phyloP scores from a whole-genome alignment of 495 filamentous ascomycete species.

The Elasticomyces elasticus region DNA sequence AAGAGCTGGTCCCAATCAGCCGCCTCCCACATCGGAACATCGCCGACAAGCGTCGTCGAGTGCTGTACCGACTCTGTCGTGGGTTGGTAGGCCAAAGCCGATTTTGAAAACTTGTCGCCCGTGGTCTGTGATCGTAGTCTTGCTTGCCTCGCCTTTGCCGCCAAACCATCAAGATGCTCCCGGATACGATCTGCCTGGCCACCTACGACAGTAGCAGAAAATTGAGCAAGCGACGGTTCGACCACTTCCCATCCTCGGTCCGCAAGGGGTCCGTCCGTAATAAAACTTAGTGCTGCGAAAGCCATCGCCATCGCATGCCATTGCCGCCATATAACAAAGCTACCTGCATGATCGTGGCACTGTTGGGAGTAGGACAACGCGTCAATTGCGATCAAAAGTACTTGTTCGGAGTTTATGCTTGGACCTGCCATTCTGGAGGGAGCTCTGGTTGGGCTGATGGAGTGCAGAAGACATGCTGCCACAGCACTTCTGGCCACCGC shows the following conservation, averaged over 20 bases:
- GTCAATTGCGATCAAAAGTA: background rate
- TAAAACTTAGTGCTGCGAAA: background rate
- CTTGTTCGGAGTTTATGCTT: background rate
- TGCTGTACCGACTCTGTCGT: too few relatives aligned
- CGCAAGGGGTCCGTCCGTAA: background rate
- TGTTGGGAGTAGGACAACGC: background rate
- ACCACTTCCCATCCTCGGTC: background rate
- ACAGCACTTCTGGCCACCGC: background rate
- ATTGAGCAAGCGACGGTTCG: background rate
- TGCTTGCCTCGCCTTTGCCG: background rate
- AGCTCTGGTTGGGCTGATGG: background rate
- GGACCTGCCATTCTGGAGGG: background rate
- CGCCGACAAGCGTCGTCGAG: too few relatives aligned
- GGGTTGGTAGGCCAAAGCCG: too few relatives aligned
- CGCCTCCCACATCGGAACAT: too few relatives aligned
- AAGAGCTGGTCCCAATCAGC: too few relatives aligned
- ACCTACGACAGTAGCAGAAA: background rate
- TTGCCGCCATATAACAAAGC: background rate
- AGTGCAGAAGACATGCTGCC: background rate
- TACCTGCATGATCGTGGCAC: background rate
- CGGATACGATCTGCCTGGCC: background rate
- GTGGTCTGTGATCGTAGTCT: too few relatives aligned
- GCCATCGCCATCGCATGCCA: background rate
- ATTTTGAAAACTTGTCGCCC: too few relatives aligned
- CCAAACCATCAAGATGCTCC: background rate